phyloP scores from a whole-genome alignment of 2,329 filamentous ascomycete genomes.

The Trichoderma harzianum region DNA sequence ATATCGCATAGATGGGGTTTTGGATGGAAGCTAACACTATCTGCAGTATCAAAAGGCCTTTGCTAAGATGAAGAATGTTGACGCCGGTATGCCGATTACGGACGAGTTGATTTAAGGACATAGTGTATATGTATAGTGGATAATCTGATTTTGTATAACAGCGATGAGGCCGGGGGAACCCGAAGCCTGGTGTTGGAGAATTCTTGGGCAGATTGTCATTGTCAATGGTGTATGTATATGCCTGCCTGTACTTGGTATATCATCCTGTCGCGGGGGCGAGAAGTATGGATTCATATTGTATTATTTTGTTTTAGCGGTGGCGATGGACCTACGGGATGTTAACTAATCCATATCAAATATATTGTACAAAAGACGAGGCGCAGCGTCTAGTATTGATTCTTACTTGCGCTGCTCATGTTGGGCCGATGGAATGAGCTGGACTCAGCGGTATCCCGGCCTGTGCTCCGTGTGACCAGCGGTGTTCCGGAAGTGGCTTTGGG shows the following conservation, averaged over 20 bases:
- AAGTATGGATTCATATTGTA: not conserved
- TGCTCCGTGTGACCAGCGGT: not conserved
- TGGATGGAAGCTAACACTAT: conserved; percentile 3
- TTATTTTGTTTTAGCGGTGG: not conserved
- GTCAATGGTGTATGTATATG: not conserved
- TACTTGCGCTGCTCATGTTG: not conserved
- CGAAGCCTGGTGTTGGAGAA: not conserved
- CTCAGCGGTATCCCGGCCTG: not conserved
- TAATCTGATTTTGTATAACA: conserved; percentile 1
- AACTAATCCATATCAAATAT: not conserved
- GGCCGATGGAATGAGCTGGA: not conserved
- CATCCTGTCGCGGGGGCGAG: not conserved
- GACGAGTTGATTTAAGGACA: conserved; percentile 32
- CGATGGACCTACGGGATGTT: not conserved
- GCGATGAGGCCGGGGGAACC: not conserved
- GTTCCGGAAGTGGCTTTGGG: not conserved
- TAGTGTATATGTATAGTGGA: not conserved
- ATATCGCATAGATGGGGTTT: not conserved
- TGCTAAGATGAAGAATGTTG: conserved; percentile 27
- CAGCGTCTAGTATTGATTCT: not conserved
- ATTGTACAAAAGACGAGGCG: not conserved
- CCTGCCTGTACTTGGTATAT: not conserved
- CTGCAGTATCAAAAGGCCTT: conserved; percentile 34
- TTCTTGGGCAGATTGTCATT: not conserved
- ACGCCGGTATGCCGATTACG: conserved; percentile 16